Conservation (phyloP, 345 rosid genomes). For the Tarenaya hassleriana region DNA sequence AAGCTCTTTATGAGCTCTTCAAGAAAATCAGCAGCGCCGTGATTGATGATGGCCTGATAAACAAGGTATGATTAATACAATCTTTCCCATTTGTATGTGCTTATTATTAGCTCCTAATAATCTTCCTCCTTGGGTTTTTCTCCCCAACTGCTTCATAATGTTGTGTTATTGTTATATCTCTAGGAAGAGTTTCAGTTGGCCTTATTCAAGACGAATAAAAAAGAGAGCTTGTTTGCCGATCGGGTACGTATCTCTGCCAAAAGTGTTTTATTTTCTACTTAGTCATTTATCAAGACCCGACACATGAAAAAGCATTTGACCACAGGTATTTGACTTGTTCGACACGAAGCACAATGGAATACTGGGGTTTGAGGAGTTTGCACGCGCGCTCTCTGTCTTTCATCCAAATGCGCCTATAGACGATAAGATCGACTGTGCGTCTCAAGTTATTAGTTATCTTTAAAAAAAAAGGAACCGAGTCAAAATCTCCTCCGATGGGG, state of each 20-base stretch:
- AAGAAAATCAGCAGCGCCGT: slow-evolving; percentile 99
- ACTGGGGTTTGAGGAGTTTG: slow-evolving; percentile 96
- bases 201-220: slow-evolving; percentile 90
- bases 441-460: slow-evolving; percentile 3
- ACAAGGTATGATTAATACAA: slow-evolving; percentile 51
- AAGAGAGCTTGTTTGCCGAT: slow-evolving; percentile 98
- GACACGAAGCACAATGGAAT: slow-evolving; percentile 98
- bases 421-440: slow-evolving; percentile 84
- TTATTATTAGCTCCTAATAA: too few relatives aligned
- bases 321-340: slow-evolving; percentile 92
- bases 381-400: slow-evolving; percentile 95
- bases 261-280: background rate
- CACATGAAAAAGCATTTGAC: slow-evolving; percentile 4
- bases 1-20: slow-evolving; percentile 95
- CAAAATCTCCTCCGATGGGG: slow-evolving; percentile 9
- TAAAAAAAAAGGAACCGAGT: background rate
- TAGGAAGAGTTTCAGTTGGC: slow-evolving; percentile 99
- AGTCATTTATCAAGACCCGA: background rate
- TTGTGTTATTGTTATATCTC: too few relatives aligned
- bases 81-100: background rate
- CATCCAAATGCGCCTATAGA: slow-evolving; percentile 96
- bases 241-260: slow-evolving; percentile 41
- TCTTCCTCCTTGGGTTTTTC: too few relatives aligned
- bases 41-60: slow-evolving; percentile 91
- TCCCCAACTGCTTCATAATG: too few relatives aligned